Evolutionary conservation across 192 early-diverging fungal genomes (phyloP).

Genomic region (Ambispora gerdemannii): DNA sequence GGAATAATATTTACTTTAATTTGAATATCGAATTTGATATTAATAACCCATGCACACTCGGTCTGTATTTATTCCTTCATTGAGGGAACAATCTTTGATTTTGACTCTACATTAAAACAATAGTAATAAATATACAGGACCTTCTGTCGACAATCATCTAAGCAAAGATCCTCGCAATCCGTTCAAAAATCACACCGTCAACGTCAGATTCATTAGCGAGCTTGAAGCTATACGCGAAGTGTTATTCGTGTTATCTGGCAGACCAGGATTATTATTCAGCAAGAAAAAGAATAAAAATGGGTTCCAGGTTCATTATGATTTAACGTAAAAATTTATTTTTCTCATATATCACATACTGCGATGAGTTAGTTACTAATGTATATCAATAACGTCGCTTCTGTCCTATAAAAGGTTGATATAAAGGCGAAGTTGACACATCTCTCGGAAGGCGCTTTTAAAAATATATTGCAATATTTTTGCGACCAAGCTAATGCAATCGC

Average conservation of each 20-base stretch:
- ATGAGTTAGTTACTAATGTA: no score
- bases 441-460: constrained; percentile 29
- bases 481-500: constrained; percentile 32
- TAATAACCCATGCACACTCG: constrained; percentile 26
- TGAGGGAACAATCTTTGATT: neutral
- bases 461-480: constrained; percentile 31
- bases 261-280: constrained; percentile 32
- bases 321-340: neutral
- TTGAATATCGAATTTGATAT: constrained; percentile 13
- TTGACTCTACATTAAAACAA: neutral
- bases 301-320: constrained; percentile 5
- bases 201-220: constrained; percentile 31
- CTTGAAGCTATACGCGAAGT: constrained; percentile 40
- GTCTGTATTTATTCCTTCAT: constrained; percentile 18
- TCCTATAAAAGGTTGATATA: constrained; percentile 31
- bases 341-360: neutral
- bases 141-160: constrained; percentile 8
- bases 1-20: neutral
- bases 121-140: constrained; percentile 7
- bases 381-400: no score
- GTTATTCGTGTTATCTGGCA: constrained; percentile 37
- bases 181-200: constrained; percentile 21
- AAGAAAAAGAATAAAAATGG: neutral
- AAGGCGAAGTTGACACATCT: constrained; percentile 32
- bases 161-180: constrained; percentile 21